These are phyloP conservation scores for Boletus bicolor DNA, from an alignment of 768 basidiomycete genomes.

Conservation along the genomic window DNA sequence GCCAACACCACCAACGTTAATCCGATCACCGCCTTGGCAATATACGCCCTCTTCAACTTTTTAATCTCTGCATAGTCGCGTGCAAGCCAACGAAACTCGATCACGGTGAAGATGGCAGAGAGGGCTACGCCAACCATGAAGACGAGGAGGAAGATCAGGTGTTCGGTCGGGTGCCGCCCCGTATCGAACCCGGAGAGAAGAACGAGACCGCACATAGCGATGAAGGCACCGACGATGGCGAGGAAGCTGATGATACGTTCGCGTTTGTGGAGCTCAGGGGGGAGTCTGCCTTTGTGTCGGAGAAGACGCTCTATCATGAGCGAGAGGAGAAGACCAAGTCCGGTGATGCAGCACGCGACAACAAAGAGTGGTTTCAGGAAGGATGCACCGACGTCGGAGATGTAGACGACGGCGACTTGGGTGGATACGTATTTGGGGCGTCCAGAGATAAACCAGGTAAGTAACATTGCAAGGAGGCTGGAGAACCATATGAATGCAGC, in stretches of 20 bases:
- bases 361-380: constrained; percentile 75
- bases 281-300: constrained; percentile 64
- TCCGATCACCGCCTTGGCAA: constrained; percentile 61
- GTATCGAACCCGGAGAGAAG: constrained; percentile 74
- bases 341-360: constrained; percentile 60
- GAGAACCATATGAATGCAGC: constrained; percentile 66
- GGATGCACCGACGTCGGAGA: constrained; percentile 75
- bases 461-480: constrained; percentile 67
- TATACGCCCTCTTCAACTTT: constrained; percentile 51
- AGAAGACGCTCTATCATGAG: constrained; percentile 61
- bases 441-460: constrained; percentile 69
- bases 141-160: constrained; percentile 62
- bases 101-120: constrained; percentile 70
- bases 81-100: constrained; percentile 68
- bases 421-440: constrained; percentile 47
- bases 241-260: constrained; percentile 54
- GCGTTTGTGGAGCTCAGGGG: constrained; percentile 53
- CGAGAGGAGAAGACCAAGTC: constrained; percentile 55
- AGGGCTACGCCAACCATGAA: constrained; percentile 72
- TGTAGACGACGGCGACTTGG: constrained; percentile 62
- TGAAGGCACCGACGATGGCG: constrained; percentile 57
- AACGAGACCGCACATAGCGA: constrained; percentile 64
- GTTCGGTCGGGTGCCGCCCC: constrained; percentile 45
- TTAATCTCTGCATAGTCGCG: constrained; percentile 47
- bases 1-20: constrained; percentile 54